Conservation (phyloP, 352 stramenopile species). For the Aphanomyces astaci region DNA sequence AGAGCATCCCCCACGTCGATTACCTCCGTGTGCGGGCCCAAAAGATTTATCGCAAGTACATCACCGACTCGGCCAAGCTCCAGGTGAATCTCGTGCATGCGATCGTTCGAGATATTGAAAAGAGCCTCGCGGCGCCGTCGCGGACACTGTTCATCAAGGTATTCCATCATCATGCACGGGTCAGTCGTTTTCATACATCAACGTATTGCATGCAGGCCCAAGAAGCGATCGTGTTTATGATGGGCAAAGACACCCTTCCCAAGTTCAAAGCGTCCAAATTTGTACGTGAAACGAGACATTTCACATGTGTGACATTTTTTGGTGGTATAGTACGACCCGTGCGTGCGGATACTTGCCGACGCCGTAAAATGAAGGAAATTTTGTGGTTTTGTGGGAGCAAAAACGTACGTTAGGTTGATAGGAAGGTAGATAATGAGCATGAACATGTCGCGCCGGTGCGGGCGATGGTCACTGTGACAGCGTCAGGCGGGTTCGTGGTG, state of each 20-base stretch:
- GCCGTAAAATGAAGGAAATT: neutral
- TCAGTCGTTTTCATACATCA: neutral
- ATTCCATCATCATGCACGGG: neutral
- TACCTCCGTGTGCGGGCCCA: conserved; percentile 69
- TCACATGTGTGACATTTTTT: neutral
- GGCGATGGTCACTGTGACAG: neutral
- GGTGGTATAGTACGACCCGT: conserved; percentile 3
- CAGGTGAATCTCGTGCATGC: conserved; percentile 62
- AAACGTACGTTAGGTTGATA: neutral
- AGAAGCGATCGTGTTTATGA: conserved; percentile 64
- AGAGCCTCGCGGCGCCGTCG: conserved; percentile 44
- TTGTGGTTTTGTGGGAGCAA: neutral
- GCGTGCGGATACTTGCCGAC: neutral
- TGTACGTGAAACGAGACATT: conserved; percentile 27
- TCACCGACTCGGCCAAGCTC: conserved; percentile 47
- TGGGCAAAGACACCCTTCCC: conserved; percentile 60
- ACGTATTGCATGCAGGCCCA: conserved; percentile 31
- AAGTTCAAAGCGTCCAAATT: conserved; percentile 69
- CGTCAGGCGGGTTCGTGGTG: neutral
- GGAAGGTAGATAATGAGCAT: neutral
- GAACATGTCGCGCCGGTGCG: neutral
- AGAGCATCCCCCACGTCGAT: conserved; percentile 60
- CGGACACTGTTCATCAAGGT: conserved; percentile 45
- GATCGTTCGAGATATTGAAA: conserved; percentile 47
- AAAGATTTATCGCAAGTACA: conserved; percentile 79